Evolutionary conservation across 2,329 filamentous ascomycete genomes (phyloP).

Genomic region (Dothideomycetidae sp.): DNA sequence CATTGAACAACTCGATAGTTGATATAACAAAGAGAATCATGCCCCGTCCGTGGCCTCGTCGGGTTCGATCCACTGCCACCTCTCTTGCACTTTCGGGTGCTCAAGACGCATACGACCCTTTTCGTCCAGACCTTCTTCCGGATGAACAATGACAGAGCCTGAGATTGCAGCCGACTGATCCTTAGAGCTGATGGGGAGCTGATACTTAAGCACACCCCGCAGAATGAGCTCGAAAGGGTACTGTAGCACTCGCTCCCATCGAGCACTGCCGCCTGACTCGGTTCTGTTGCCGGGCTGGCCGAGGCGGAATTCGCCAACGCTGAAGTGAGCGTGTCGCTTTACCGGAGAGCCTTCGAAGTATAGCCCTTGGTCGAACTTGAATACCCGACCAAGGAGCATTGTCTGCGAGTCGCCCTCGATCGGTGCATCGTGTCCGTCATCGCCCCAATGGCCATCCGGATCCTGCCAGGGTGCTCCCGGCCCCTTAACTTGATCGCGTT

Average conservation of each 20-base stretch:
- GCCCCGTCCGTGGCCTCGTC: neutral
- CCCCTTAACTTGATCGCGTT: conserved; percentile 2
- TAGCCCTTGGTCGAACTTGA: conserved; percentile 72
- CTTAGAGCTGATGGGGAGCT: conserved; percentile 44
- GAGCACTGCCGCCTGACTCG: conserved; percentile 60
- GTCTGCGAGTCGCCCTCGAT: conserved; percentile 54
- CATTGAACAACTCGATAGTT: no score
- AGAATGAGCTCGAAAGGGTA: conserved; percentile 91
- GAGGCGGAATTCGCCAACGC: conserved; percentile 72
- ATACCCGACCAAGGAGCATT: conserved; percentile 82
- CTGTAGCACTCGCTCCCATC: conserved; percentile 82
- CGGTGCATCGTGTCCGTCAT: conserved; percentile 37
- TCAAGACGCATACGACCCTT: conserved; percentile 20
- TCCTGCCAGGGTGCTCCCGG: conserved; percentile 11
- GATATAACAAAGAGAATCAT: no score
- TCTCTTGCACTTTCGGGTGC: conserved; percentile 16
- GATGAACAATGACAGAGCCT: conserved; percentile 27
- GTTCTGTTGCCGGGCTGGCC: conserved; percentile 77
- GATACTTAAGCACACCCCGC: conserved; percentile 78
- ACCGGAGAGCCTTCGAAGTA: conserved; percentile 84
- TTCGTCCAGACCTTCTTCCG: conserved; percentile 23
- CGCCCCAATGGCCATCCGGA: conserved; percentile 12
- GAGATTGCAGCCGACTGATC: conserved; percentile 38
- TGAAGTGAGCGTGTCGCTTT: conserved; percentile 54
- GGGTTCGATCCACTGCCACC: conserved; percentile 21